These are phyloP conservation scores for Paraphaeosphaeria minitans DNA, from an alignment of 2,329 filamentous ascomycete species.

Conservation along the genomic window DNA sequence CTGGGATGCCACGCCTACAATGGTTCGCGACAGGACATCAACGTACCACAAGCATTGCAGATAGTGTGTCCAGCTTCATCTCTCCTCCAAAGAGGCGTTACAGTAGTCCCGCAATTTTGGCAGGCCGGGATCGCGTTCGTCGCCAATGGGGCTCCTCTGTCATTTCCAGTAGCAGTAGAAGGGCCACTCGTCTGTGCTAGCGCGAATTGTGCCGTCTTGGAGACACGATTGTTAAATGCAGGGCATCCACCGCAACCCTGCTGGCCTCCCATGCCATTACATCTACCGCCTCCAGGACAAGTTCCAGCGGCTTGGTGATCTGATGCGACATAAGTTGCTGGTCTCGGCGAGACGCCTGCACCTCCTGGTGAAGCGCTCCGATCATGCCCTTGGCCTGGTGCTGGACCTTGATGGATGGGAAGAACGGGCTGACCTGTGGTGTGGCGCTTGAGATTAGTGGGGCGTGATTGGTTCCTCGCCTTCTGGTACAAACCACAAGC, in stretches of 20 bases:
- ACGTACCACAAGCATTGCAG: slow-evolving; percentile 95
- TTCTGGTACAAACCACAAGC: slow-evolving; percentile 95
- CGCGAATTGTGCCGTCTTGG: slow-evolving; percentile 79
- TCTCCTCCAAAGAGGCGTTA: slow-evolving; percentile 92
- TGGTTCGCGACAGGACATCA: slow-evolving; percentile 7
- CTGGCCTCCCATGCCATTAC: slow-evolving; percentile 94
- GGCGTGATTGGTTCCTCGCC: slow-evolving; percentile 86
- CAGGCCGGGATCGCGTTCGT: slow-evolving; percentile 79
- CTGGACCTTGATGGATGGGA: slow-evolving; percentile 48
- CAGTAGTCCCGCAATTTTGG: slow-evolving; percentile 95
- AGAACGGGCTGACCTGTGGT: slow-evolving; percentile 48
- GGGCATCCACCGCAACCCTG: slow-evolving; percentile 95
- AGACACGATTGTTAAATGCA: slow-evolving; percentile 94
- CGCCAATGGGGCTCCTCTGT: slow-evolving; percentile 28
- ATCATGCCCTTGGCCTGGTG: slow-evolving; percentile 43
- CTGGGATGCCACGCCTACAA: neutral
- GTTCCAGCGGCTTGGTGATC: slow-evolving; percentile 80
- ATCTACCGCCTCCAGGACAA: slow-evolving; percentile 91
- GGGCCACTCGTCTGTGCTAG: slow-evolving; percentile 52
- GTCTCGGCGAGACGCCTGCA: slow-evolving; percentile 46
- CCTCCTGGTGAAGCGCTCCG: slow-evolving; percentile 48
- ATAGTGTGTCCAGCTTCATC: slow-evolving; percentile 96
- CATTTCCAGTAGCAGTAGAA: slow-evolving; percentile 19
- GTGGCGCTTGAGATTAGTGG: slow-evolving; percentile 85
- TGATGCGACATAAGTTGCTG: slow-evolving; percentile 75